Conservation (phyloP, 371 early-diverging fungal species). For the Mucor plumbeus region DNA sequence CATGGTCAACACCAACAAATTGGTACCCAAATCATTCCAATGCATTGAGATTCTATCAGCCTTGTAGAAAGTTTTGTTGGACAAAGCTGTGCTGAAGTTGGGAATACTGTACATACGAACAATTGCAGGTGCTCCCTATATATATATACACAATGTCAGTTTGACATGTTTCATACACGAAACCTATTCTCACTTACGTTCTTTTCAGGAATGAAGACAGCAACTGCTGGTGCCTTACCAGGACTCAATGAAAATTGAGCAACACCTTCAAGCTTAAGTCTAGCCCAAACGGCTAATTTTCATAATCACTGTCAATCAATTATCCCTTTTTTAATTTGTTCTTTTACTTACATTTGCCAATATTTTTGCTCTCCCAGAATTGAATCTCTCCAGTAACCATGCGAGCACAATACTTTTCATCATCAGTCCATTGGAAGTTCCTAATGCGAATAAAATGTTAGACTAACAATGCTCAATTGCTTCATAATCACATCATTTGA, state of each 20-base stretch:
- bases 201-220: slow-evolving; percentile 88
- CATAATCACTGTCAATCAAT: not conserved
- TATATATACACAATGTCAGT: not conserved
- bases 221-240: slow-evolving; percentile 82
- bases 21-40: slow-evolving; percentile 95
- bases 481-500: not conserved
- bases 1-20: slow-evolving; percentile 87
- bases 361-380: slow-evolving; percentile 78
- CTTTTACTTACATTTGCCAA: slow-evolving; percentile 58
- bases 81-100: slow-evolving; percentile 73
- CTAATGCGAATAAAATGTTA: slow-evolving; percentile 32
- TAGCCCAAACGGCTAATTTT: slow-evolving; percentile 50
- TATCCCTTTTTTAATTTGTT: not conserved
- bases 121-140: slow-evolving; percentile 75
- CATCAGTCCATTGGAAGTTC: slow-evolving; percentile 94
- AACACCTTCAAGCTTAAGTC: slow-evolving; percentile 81
- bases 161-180: not conserved
- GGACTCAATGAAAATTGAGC: slow-evolving; percentile 87
- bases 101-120: slow-evolving; percentile 84
- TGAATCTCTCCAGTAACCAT: slow-evolving; percentile 89
- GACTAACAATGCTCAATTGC: not conserved
- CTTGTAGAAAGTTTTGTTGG: slow-evolving; percentile 92
- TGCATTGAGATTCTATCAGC: slow-evolving; percentile 91
- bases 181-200: slow-evolving; percentile 42
- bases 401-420: slow-evolving; percentile 87